A percentile compares a stretch with the other conserved stretches of the same genome.
Evolutionary conservation across 225 moss, liverwort and hornwort genomes (phyloP).

Genomic region (Marchantia polymorpha): DNA sequence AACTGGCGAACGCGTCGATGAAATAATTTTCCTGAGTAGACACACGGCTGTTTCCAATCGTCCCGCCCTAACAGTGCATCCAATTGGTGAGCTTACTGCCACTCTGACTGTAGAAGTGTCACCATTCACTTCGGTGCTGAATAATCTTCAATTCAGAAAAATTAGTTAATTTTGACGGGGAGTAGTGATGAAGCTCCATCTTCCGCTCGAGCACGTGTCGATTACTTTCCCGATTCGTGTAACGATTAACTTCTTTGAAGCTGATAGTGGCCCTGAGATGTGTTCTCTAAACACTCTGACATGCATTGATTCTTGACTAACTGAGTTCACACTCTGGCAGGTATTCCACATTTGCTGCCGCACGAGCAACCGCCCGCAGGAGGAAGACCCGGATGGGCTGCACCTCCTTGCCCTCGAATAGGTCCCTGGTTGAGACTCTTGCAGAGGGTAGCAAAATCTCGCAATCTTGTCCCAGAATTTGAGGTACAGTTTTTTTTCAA

Average conservation of each 20-base stretch:
- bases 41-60: slow-evolving; percentile 85
- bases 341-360: slow-evolving; percentile 60
- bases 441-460: slow-evolving; percentile 43
- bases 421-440: slow-evolving; percentile 88
- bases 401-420: slow-evolving; percentile 79
- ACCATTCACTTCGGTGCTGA: too few relatives aligned
- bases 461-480: slow-evolving; percentile 76
- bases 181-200: neutral
- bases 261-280: neutral
- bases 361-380: slow-evolving; percentile 70
- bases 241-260: neutral
- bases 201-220: neutral
- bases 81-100: slow-evolving; percentile 51
- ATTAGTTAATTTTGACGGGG: neutral
- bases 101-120: too few relatives aligned
- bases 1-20: slow-evolving; percentile 73
- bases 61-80: slow-evolving; percentile 92
- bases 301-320: neutral
- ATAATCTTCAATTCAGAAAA: neutral
- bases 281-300: neutral
- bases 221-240: neutral
- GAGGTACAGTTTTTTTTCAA: slow-evolving; percentile 34
- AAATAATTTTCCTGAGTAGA: slow-evolving; percentile 83
- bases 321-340: slow-evolving; percentile 19
- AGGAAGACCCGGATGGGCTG: slow-evolving; percentile 74